Evolutionary conservation across 306 rosid genomes (phyloP).

Genomic region (Cercis canadensis): DNA sequence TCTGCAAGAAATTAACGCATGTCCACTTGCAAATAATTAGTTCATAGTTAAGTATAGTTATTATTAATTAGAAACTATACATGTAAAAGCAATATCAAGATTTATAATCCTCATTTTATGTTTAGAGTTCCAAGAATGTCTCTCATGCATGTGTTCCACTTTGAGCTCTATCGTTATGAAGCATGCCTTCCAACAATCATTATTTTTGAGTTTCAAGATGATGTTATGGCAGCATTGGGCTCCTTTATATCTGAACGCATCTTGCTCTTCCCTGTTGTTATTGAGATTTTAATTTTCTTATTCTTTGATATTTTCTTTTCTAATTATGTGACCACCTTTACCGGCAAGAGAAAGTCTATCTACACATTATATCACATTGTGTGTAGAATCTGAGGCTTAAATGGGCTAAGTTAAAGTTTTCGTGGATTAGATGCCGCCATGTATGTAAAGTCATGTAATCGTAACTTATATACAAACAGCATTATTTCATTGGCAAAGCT

Average conservation of each 20-base stretch:
- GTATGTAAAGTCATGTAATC: too few species aligned
- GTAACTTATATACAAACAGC: too few species aligned
- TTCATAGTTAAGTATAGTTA: not conserved
- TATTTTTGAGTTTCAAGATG: slow-evolving; percentile 16
- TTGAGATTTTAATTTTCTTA: slow-evolving; percentile 15
- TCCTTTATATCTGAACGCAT: slow-evolving; percentile 13
- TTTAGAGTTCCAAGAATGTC: slow-evolving; percentile 18
- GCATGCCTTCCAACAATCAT: slow-evolving; percentile 24
- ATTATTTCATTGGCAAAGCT: not conserved
- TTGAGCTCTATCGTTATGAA: slow-evolving; percentile 17
- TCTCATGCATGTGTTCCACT: slow-evolving; percentile 3
- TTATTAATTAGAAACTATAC: not conserved
- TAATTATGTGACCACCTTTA: not conserved
- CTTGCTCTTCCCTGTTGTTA: not conserved
- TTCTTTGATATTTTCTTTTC: not conserved
- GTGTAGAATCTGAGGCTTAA: too few species aligned
- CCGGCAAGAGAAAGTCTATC: too few species aligned
- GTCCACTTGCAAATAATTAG: not conserved
- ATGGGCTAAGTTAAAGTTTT: too few species aligned
- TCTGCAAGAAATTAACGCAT: not conserved
- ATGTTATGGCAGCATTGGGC: slow-evolving; percentile 14
- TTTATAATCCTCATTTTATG: not conserved
- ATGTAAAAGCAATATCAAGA: not conserved
- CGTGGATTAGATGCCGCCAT: too few species aligned
- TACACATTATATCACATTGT: too few species aligned